Percentiles rank a stretch among this genome's conserved stretches.
Conservation (phyloP, 768 basidiomycete genomes). For the Leucogyrophana mollusca region DNA sequence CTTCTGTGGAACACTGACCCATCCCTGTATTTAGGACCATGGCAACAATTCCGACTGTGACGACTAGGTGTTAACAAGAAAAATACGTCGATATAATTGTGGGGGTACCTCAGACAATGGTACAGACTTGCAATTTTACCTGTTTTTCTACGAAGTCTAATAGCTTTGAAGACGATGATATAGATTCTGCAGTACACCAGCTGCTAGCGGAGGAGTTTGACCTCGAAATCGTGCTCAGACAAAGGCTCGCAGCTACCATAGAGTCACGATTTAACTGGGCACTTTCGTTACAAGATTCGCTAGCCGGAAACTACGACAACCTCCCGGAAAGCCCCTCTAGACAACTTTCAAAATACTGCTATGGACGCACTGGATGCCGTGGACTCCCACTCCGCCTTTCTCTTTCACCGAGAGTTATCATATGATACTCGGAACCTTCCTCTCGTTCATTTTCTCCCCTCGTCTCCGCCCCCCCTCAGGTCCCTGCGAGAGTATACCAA, state of each 20-base stretch:
- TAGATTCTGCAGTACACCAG: slow-evolving; percentile 16
- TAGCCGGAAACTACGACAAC: slow-evolving; percentile 19
- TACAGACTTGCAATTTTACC: too few species aligned
- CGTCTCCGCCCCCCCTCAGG: slow-evolving; percentile 13
- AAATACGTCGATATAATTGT: too few species aligned
- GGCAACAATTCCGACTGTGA: too few species aligned
- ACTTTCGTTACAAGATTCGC: slow-evolving; percentile 35
- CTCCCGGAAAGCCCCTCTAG: slow-evolving; percentile 6
- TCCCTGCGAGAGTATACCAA: slow-evolving; percentile 24
- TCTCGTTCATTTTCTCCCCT: slow-evolving; percentile 19
- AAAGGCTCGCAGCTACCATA: slow-evolving; percentile 39
- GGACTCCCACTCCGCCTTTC: slow-evolving; percentile 36
- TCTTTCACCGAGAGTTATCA: slow-evolving; percentile 32
- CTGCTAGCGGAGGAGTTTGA: slow-evolving; percentile 37
- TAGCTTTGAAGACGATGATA: not conserved
- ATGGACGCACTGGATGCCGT: slow-evolving; percentile 41
- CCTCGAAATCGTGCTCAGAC: slow-evolving; percentile 41
- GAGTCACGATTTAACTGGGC: slow-evolving; percentile 49
- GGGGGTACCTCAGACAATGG: too few species aligned
- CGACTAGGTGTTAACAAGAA: too few species aligned
- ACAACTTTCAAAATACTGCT: slow-evolving; percentile 39
- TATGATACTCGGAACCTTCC: slow-evolving; percentile 15
- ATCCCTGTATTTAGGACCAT: too few species aligned
- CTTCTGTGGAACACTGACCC: too few species aligned
- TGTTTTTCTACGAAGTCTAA: too few species aligned